These are phyloP conservation scores for Hypholoma sublateritium DNA, from an alignment of 768 basidiomycete genomes.

Conservation along the genomic window DNA sequence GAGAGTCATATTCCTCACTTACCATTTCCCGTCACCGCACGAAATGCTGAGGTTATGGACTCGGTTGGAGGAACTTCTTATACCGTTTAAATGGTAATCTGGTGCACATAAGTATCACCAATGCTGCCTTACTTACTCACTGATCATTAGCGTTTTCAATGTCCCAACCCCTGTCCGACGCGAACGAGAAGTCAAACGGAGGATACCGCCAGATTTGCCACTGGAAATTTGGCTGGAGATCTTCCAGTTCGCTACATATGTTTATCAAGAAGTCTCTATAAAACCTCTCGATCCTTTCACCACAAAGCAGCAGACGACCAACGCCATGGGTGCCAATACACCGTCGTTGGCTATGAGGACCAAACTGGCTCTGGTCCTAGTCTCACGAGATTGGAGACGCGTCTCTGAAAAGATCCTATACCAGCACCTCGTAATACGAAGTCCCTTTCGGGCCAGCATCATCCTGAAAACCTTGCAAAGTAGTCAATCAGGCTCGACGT, in stretches of 20 bases:
- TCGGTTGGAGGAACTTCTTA: background rate
- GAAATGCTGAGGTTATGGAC: conserved; percentile 12
- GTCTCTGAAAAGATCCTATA: conserved; percentile 44
- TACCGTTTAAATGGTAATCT: conserved; percentile 33
- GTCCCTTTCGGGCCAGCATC: conserved; percentile 38
- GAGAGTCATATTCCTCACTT: background rate
- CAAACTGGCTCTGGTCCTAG: conserved; percentile 48
- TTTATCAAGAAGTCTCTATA: conserved; percentile 42
- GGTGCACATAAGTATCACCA: background rate
- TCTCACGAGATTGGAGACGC: conserved; percentile 46
- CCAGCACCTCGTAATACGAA: conserved; percentile 44
- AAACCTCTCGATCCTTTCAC: conserved; percentile 48
- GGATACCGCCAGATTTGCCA: conserved; percentile 38
- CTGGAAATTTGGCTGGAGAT: conserved; percentile 57
- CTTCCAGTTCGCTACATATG: conserved; percentile 53
- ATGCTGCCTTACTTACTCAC: conserved; percentile 15
- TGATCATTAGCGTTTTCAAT: conserved; percentile 24
- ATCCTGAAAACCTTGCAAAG: conserved; percentile 36
- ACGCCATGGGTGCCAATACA: conserved; percentile 47
- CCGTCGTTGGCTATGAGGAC: conserved; percentile 45
- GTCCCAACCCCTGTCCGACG: conserved; percentile 12
- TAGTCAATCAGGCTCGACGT: conserved; percentile 11
- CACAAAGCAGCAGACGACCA: conserved; percentile 36
- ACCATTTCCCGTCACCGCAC: conserved; percentile 5
- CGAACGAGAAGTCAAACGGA: conserved; percentile 10